Conservation (phyloP, 2,329 filamentous ascomycete genomes). For the Chaetoscypha palmicola region DNA sequence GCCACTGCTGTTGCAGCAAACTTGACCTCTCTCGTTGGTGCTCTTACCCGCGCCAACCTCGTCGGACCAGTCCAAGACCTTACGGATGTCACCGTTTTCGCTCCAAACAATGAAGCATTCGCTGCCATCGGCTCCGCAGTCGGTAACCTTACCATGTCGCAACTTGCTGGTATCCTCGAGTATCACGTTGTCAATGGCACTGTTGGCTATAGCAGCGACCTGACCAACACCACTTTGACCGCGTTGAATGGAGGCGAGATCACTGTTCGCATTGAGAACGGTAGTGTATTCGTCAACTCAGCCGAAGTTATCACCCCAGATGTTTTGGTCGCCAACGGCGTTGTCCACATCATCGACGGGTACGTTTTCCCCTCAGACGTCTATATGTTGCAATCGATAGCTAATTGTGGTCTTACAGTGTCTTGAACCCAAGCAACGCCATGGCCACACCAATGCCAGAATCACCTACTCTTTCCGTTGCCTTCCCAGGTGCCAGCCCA, state of each 20-base stretch:
- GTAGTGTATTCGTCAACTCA: conserved; percentile 34
- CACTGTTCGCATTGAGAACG: conserved; percentile 30
- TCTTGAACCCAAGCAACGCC: conserved; percentile 44
- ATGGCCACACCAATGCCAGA: conserved; percentile 31
- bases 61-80: conserved; percentile 33
- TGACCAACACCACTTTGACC: conserved; percentile 24
- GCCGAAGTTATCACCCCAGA: conserved; percentile 32
- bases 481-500: conserved; percentile 46
- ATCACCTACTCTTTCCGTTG: conserved; percentile 44
- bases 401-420: conserved; percentile 30
- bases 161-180: conserved; percentile 24
- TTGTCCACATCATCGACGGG: conserved; percentile 36
- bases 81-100: conserved; percentile 44
- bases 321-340: conserved; percentile 31
- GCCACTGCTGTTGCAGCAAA: conserved; percentile 31
- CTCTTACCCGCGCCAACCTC: conserved; percentile 28
- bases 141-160: conserved; percentile 17
- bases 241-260: conserved; percentile 26
- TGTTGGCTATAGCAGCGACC: conserved; percentile 24
- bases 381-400: not conserved
- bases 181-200: conserved; percentile 31
- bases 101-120: conserved; percentile 31
- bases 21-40: conserved; percentile 31
- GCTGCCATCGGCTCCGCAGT: conserved; percentile 28
- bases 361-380: conserved; percentile 28